Evolutionary conservation across 192 early-diverging fungal genomes (phyloP), one percentile per base, ranked within the genome.

Genomic region (Coemansia sp.): DNA sequence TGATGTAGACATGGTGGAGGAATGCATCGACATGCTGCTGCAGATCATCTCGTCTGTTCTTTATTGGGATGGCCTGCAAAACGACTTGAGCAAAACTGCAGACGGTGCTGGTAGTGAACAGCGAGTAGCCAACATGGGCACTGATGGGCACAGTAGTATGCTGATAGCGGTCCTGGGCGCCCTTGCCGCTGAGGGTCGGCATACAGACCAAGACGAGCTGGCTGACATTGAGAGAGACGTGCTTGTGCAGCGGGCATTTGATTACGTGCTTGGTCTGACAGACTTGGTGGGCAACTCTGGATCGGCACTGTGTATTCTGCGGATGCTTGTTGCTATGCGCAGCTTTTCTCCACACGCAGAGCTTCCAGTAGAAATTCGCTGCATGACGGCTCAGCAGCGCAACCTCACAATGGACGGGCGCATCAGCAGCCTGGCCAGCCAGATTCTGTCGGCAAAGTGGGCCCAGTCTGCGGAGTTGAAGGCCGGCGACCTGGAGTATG

Each of bases 51-150:
- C 66, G 1, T 39, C 69, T 0, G 62, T 75, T 13, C 51, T 82
- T 8, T 26, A 43, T 36, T 82, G 79, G 79, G 79, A 82, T 56
- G 79, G 79, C 5, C 56, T 82, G 51, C 74, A 82, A 18, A 40
- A 43, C 11, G 34, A 42, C 20, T 51, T 39, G 7, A 28, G 26
- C 26, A 31, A 46, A 56, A 33, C 34, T 2, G 7, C 20, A 1
- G 33, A 16, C 5, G n/a, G 33, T 18, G 23, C 35, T 10, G 50
- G 18, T 14, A 4, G 28, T n/a, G 51, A 10, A n/a, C 51, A 31
- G 8, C 24, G 26, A 31, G 13, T 50, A 34, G 2, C 37, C 55
- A 14, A 36, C 6, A 24, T 20, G 3, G 48, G 18, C 1, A 7
- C 31, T 35, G 28, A 18, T 13, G 45, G 24, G 51, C 38, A 40